These are phyloP conservation scores for Betula pendula DNA, from an alignment of 306 rosid genomes.

Conservation along the genomic window DNA sequence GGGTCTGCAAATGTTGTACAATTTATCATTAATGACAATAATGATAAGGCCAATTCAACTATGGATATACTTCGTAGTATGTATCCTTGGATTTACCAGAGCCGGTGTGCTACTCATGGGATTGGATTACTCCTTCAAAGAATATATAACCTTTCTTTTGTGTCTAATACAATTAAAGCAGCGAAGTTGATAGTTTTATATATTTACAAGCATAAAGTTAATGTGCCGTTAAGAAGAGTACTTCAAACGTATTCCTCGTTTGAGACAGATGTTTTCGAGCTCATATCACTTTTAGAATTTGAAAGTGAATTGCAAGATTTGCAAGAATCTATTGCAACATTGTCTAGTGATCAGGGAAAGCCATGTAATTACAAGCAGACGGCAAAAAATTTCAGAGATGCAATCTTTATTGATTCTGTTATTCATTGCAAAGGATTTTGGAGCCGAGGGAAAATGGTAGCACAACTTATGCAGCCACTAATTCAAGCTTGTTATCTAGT, in stretches of 20 bases:
- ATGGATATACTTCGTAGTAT: background rate
- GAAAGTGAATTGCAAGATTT: background rate
- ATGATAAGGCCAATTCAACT: too few relatives aligned
- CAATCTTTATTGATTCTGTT: background rate
- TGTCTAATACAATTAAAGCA: background rate
- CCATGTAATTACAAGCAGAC: background rate
- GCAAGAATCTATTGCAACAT: background rate
- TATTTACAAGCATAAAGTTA: background rate
- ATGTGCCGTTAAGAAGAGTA: background rate
- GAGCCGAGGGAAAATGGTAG: background rate
- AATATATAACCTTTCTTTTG: background rate
- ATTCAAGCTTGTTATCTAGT: background rate
- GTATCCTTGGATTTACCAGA: background rate
- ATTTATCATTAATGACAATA: background rate
- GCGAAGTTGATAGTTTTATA: background rate
- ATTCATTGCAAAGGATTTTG: conserved; percentile 2
- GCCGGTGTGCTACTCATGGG: background rate
- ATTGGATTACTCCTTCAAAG: background rate
- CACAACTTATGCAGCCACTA: background rate
- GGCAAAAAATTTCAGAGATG: background rate
- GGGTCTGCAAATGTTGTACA: background rate
- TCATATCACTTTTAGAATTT: background rate
- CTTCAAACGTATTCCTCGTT: accelerated
- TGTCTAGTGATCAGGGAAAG: background rate
- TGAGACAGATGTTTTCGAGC: too few relatives aligned